Base-by-base conservation (phyloP, 169 alveolate species). In the Plasmodium malariae region DNA sequence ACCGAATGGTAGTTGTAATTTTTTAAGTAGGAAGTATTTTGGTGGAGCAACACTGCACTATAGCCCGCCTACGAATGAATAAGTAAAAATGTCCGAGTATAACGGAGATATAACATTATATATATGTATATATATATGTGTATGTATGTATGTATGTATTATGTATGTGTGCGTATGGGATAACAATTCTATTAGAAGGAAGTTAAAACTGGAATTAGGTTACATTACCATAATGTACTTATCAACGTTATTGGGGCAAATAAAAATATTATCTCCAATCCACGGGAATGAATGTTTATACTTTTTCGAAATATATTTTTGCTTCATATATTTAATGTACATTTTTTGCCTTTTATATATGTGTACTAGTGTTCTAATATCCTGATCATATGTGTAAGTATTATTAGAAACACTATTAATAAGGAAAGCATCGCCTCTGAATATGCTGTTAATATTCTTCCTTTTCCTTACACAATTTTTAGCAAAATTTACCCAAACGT, bases 201-300 rank as follows among this genome's bases (percentile, higher is more conserved):
- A 9, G 12, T 17, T 19, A 36, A 0, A 68, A 17, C 6, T 26
- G 19, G 2, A 62, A 24, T 9, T 37, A 26, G 19, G 21, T n/a
- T 14, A 12, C 40, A 21, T 72, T 83, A 83, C 91, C 86, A 69
- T 36, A 45, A 83, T 40, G 43, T 28, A 83, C 24, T 34, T 36
- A 30, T 69, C 37, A n/a, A 83, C 73, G 32, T 83, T 45, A 26
- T 83, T 83, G 12, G 59, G 72, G 30, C 59, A 68, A 34, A 83
- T 63, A 34, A 67, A 59, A 36, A 68, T 65, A 30, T 83, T 83
- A 30, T 65, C 71, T 1, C 91, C 91, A 2, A 51, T 57, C 91
- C 91, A 83, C 11, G 91, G 91, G 68, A 36, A 83, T n/a, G 57
- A 30, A 65, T 83, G 36, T 28, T 59, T 83, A 68, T 83, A 83